These are phyloP conservation scores for Malassezia sp. DNA, from an alignment of 1,284 basidiomycete genomes.

Conservation along the genomic window DNA sequence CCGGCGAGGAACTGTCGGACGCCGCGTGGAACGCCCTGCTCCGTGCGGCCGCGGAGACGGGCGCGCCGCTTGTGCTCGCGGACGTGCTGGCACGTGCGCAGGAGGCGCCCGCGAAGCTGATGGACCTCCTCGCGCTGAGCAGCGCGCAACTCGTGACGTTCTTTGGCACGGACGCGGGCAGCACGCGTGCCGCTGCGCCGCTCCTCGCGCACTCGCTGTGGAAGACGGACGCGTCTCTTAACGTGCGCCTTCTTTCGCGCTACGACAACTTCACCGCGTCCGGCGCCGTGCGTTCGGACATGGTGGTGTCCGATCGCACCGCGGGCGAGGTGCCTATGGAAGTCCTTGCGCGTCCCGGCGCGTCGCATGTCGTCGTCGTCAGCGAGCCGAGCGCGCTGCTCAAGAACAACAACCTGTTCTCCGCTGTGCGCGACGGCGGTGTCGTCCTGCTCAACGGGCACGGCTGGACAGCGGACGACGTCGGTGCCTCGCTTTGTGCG, in stretches of 20 bases:
- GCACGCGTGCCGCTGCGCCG: constrained; percentile 26
- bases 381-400: constrained; percentile 33
- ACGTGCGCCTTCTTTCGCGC: constrained; percentile 34
- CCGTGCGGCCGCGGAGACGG: constrained; percentile 17
- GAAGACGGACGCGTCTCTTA: constrained; percentile 22
- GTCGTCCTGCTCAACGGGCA: constrained; percentile 38
- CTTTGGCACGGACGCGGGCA: constrained; percentile 37
- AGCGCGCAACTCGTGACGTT: constrained; percentile 32
- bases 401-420: constrained; percentile 33
- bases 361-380: constrained; percentile 32
- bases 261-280: constrained; percentile 42
- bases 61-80: constrained; percentile 20
- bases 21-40: constrained; percentile 31
- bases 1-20: constrained; percentile 25
- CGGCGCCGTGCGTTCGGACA: constrained; percentile 37
- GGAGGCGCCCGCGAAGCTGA: constrained; percentile 3
- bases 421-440: constrained; percentile 31
- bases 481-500: constrained; percentile 34
- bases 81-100: constrained; percentile 21
- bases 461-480: constrained; percentile 37
- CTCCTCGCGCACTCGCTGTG: constrained; percentile 32
- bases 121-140: constrained; percentile 28
- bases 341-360: constrained; percentile 26
- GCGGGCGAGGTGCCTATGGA: constrained; percentile 30
- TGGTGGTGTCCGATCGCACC: constrained; percentile 27